Evolutionary conservation across 75 land plant species (phyloP).

Genomic region (Adiantum capillusveneris): DNA sequence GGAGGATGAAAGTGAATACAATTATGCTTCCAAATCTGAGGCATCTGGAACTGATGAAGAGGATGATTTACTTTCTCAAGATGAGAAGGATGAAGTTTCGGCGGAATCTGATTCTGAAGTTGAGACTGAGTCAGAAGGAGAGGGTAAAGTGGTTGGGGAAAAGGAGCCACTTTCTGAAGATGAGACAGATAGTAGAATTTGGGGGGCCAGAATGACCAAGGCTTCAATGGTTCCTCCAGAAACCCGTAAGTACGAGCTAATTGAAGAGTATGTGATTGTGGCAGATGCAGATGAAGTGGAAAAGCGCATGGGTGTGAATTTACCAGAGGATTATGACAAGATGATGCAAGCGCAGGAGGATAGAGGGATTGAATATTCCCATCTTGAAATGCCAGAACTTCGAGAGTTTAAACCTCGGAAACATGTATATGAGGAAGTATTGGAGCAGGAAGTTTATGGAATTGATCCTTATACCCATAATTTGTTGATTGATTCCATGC

Average conservation of each 20-base stretch:
- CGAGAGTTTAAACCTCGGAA: slow-evolving; percentile 91
- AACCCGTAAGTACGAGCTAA: slow-evolving; percentile 89
- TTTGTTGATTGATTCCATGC: slow-evolving; percentile 88
- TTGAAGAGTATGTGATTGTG: slow-evolving; percentile 85
- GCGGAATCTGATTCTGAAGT: slow-evolving; percentile 68
- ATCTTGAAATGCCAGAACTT: slow-evolving; percentile 89
- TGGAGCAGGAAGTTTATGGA: slow-evolving; percentile 99
- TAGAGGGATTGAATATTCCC: slow-evolving; percentile 55
- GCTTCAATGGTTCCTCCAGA: slow-evolving; percentile 92
- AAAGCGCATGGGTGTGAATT: slow-evolving; percentile 75
- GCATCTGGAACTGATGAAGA: slow-evolving; percentile 46
- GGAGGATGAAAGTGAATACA: slow-evolving; percentile 3
- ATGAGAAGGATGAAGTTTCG: slow-evolving; percentile 49
- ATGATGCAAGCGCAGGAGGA: slow-evolving; percentile 58
- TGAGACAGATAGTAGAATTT: slow-evolving; percentile 59
- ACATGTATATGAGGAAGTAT: slow-evolving; percentile 67
- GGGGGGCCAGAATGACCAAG: slow-evolving; percentile 99
- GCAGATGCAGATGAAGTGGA: slow-evolving; percentile 79
- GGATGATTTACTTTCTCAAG: slow-evolving; percentile 34
- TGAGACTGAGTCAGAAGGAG: slow-evolving; percentile 36
- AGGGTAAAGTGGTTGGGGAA: slow-evolving; percentile 25
- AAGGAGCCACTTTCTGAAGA: slow-evolving; percentile 21
- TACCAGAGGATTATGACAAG: slow-evolving; percentile 85
- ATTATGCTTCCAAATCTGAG: slow-evolving; percentile 10
- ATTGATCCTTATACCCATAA: slow-evolving; percentile 98